These are phyloP conservation scores for Tuber magnatum DNA, from an alignment of 495 filamentous ascomycete genomes.

Conservation along the genomic window DNA sequence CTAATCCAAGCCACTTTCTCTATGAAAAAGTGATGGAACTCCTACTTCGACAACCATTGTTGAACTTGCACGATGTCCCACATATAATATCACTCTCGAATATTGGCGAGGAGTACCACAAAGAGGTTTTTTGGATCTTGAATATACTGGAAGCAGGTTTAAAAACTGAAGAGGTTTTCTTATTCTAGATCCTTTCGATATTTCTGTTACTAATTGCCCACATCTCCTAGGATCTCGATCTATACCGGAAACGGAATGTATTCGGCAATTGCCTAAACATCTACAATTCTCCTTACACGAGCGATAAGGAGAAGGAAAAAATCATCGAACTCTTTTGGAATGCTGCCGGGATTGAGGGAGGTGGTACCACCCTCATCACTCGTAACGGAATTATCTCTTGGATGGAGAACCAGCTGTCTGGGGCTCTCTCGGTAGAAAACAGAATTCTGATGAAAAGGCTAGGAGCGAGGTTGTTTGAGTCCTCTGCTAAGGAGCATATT, in stretches of 20 bases:
- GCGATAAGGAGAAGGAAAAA: constrained; percentile 55
- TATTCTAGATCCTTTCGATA: neutral
- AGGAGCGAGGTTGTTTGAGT: constrained; percentile 55
- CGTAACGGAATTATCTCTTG: constrained; percentile 74
- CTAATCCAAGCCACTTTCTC: constrained; percentile 70
- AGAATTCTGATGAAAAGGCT: constrained; percentile 53
- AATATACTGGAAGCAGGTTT: constrained; percentile 65
- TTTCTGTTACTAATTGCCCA: neutral
- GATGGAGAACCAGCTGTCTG: constrained; percentile 56
- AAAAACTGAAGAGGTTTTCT: constrained; percentile 49
- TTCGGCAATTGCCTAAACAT: constrained; percentile 71
- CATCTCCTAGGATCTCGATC: constrained; percentile 57
- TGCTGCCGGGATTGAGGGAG: constrained; percentile 63
- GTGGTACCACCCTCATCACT: constrained; percentile 78
- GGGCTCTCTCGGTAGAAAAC: constrained; percentile 44
- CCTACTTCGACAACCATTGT: constrained; percentile 65
- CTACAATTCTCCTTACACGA: constrained; percentile 59
- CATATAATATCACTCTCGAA: constrained; percentile 62
- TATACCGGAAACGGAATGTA: constrained; percentile 72
- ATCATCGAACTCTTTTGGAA: constrained; percentile 68
- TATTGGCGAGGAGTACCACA: constrained; percentile 65
- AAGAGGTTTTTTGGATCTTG: constrained; percentile 74
- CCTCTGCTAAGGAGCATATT: constrained; percentile 29
- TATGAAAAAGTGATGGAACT: constrained; percentile 84
- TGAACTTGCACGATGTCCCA: constrained; percentile 67